Evolutionary conservation across 164 flowering plant genomes (phyloP), one percentile per base, ranked within the genome.

Genomic region (Vitis labrusca): DNA sequence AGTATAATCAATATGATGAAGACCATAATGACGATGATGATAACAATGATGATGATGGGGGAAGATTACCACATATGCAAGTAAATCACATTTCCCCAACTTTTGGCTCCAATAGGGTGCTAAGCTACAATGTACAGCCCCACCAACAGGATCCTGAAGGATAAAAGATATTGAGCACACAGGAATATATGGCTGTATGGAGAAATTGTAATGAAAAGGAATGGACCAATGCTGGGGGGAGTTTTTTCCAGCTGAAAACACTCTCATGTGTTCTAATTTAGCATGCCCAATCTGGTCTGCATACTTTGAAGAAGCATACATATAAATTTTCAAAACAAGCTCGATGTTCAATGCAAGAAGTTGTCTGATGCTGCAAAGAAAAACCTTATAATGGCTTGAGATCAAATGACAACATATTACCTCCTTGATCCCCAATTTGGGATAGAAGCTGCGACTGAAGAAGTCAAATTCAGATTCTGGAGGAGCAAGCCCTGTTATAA

Each of bases 391-490:
- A 66, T 30, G 44, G 50, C 27, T 57, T 65, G 30, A 59, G 12
- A 32, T 5, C 17, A 50, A 57, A 4, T 30, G 56, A 17, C 50
- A 56, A 17, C 48, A 29, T 29, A 49, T 51, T 73, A 85, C 88
- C 85, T 83, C 89, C 37, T 72, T 58, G 29, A 85, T 16, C 9
- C 86, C 89, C 7, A 59, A 37, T 29, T 80, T 83, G 12, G 86
- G 86, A 61, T 72, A 76, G 77, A 85, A 85, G 69, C 73, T 74
- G 47, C 86, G 81, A 71, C 85, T 83, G 52, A 68, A 54, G 56
- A 83, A 85, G 71, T 83, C 86, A 74, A 80, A 85, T 4, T 78
- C 84, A 27, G 86, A 80, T 59, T 66, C 85, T 15, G 74, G 61
- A 0, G 78, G 71, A 47, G 84, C 86, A 58, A 17, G 68, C 8